These are phyloP conservation scores for Danielozyma ontarioensis DNA, from an alignment of 805 yeast species.

Conservation along the genomic window DNA sequence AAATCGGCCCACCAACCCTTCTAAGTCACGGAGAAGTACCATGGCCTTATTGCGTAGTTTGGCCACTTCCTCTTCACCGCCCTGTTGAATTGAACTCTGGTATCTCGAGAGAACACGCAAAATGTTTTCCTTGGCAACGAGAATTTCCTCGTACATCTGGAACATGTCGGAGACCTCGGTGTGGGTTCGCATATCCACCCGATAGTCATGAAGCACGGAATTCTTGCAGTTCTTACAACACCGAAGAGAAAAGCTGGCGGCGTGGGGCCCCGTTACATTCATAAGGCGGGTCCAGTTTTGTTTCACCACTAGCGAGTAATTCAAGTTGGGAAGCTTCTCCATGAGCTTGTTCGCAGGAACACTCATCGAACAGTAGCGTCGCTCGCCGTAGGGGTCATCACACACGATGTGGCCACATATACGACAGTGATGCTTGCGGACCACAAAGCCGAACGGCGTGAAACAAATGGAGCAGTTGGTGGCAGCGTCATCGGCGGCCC, in stretches of 20 bases:
- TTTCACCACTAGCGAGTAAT: conserved; percentile 23
- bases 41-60: conserved; percentile 18
- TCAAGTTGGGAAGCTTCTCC: conserved; percentile 32
- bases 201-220: conserved; percentile 47
- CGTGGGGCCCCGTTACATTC: background rate
- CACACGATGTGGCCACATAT: conserved; percentile 83
- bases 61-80: conserved; percentile 9
- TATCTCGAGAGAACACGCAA: conserved; percentile 17
- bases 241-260: conserved; percentile 23
- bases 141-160: conserved; percentile 13
- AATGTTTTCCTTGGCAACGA: conserved; percentile 19
- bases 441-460: conserved; percentile 47
- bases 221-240: conserved; percentile 70
- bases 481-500: conserved; percentile 50
- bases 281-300: conserved; percentile 11
- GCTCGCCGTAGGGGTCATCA: conserved; percentile 45
- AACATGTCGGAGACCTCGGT: conserved; percentile 10
- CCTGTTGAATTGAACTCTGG: conserved; percentile 7
- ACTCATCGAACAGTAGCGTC: conserved; percentile 63
- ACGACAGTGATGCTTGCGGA: conserved; percentile 87
- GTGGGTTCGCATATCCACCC: conserved; percentile 3
- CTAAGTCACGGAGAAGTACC: conserved; percentile 27
- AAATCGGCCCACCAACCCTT: conserved; percentile 18
- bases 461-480: conserved; percentile 61
- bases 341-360: conserved; percentile 48